Conservation (phyloP, 2,329 filamentous ascomycete species). For the Cephalotrichum gorgonifer region DNA sequence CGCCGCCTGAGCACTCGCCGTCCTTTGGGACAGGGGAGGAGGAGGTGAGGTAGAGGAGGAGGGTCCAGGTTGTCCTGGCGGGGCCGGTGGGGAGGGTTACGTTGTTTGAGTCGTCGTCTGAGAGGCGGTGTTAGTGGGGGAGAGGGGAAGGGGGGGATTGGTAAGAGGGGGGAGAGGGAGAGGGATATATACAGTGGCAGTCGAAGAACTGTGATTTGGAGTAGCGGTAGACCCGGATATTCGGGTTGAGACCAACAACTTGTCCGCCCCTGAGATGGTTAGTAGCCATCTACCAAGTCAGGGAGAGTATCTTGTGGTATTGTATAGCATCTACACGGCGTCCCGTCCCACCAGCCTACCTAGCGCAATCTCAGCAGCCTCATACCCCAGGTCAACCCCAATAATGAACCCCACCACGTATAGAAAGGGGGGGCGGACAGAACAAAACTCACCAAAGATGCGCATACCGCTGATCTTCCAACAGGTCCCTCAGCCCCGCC, state of each 20-base stretch:
- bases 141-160: background rate
- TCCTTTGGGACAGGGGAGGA: constrained; percentile 21
- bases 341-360: too few species aligned
- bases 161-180: background rate
- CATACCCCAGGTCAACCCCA: too few species aligned
- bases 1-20: constrained; percentile 71
- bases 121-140: background rate
- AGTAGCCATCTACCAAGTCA: background rate
- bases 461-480: constrained; percentile 28
- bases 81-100: constrained; percentile 38
- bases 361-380: too few species aligned
- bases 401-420: background rate
- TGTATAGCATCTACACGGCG: too few species aligned
- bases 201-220: constrained; percentile 82
- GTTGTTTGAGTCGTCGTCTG: constrained; percentile 80
- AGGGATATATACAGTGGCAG: constrained; percentile 63
- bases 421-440: background rate
- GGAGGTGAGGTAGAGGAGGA: constrained; percentile 78
- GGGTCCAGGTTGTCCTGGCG: constrained; percentile 80
- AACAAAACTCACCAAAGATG: constrained; percentile 31
- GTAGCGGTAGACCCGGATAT: constrained; percentile 86
- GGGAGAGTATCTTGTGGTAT: too few species aligned
- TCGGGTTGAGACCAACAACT: constrained; percentile 74
- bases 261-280: constrained; percentile 61
- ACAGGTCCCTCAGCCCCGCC: constrained; percentile 60